phyloP scores from a whole-genome alignment of 495 filamentous ascomycete genomes.

The Podospora sp. region DNA sequence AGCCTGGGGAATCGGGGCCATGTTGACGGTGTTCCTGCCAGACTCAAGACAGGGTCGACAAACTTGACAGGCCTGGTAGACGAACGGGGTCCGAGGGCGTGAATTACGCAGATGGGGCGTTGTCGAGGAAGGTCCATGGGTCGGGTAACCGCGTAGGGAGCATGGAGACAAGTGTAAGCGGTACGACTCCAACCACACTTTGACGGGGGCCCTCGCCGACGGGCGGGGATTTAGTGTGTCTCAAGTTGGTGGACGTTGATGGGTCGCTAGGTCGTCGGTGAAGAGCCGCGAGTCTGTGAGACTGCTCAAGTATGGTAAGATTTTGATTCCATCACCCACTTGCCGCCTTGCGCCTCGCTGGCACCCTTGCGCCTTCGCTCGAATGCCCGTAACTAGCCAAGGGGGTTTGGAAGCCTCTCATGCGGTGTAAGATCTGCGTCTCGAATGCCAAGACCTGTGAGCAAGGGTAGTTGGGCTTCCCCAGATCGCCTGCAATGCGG shows the following conservation, averaged over 20 bases:
- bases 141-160: constrained; percentile 1
- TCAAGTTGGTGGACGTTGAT: constrained; percentile 24
- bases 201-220: not conserved
- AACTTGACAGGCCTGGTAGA: not conserved
- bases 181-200: not conserved
- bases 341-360: not conserved
- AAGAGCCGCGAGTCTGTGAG: not conserved
- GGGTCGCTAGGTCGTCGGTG: not conserved
- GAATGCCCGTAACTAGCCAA: not conserved
- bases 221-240: constrained; percentile 12
- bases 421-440: constrained; percentile 16
- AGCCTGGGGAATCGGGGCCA: not conserved
- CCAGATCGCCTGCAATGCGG: constrained; percentile 21
- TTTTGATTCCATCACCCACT: not conserved
- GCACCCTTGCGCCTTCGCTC: not conserved
- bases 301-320: not conserved
- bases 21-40: not conserved
- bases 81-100: not conserved
- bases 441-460: constrained; percentile 20
- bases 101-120: not conserved
- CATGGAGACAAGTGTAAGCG: constrained; percentile 7
- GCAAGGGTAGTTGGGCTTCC: constrained; percentile 16
- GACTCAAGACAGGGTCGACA: not conserved
- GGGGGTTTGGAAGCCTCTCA: not conserved
- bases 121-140: not conserved